A percentile compares a stretch with the other conserved stretches of the same genome.
Evolutionary conservation across 164 flowering plant species (phyloP).

Genomic region (Magnolia officinalis): DNA sequence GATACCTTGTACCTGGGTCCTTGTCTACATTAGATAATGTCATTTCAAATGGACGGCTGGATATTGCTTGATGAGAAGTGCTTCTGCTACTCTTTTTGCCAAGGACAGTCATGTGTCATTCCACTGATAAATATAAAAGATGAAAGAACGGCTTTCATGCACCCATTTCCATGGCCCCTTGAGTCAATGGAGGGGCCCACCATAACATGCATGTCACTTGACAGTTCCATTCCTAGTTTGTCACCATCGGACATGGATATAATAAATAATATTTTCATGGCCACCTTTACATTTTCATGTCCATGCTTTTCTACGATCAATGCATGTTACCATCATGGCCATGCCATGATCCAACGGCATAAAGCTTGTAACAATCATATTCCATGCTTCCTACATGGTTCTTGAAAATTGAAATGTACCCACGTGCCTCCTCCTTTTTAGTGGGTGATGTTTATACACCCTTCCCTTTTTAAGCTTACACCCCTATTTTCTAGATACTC

Average conservation of each 20-base stretch:
- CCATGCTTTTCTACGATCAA: conserved; percentile 1
- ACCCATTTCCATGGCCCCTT: background rate
- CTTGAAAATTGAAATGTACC: background rate
- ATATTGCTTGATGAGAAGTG: no score
- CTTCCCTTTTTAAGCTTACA: no score
- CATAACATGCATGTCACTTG: background rate
- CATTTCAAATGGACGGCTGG: no score
- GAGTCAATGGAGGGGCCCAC: background rate
- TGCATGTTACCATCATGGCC: background rate
- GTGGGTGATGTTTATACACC: no score
- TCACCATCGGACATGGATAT: background rate
- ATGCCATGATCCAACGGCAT: background rate
- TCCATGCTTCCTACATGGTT: background rate
- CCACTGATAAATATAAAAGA: no score
- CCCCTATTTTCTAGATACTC: background rate
- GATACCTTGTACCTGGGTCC: no score
- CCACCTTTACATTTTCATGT: background rate
- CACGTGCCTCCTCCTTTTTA: background rate
- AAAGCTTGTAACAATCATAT: background rate
- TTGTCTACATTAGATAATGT: no score
- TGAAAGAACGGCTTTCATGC: no score
- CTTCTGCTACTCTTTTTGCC: no score
- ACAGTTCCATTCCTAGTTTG: background rate
- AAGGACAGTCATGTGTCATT: no score
- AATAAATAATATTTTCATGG: background rate